These are phyloP conservation scores for Globisporangium heterothallicum DNA, from an alignment of 352 stramenopile genomes.

Conservation along the genomic window DNA sequence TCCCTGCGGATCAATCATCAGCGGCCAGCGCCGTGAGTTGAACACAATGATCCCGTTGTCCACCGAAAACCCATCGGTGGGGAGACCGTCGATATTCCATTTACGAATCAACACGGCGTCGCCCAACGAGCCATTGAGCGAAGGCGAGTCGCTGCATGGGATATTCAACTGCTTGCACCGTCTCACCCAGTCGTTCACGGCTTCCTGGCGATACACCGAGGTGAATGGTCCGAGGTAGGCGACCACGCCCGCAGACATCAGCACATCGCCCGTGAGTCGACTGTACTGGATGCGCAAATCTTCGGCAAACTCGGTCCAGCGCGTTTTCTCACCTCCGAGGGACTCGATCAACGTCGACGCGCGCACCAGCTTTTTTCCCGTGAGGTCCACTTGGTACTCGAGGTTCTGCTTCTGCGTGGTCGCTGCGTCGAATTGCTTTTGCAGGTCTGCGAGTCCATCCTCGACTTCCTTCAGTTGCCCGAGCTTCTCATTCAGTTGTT, in stretches of 20 bases:
- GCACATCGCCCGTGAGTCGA: slow-evolving; percentile 88
- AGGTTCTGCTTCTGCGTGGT: slow-evolving; percentile 91
- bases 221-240: slow-evolving; percentile 94
- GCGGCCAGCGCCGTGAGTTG: slow-evolving; percentile 90
- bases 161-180: slow-evolving; percentile 76
- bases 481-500: slow-evolving; percentile 88
- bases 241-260: slow-evolving; percentile 89
- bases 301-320: slow-evolving; percentile 88
- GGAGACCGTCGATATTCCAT: slow-evolving; percentile 94
- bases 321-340: slow-evolving; percentile 89
- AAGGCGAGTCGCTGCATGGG: slow-evolving; percentile 82
- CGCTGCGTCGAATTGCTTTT: slow-evolving; percentile 84
- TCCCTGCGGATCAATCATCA: slow-evolving; percentile 94
- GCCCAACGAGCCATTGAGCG: slow-evolving; percentile 82
- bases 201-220: slow-evolving; percentile 77
- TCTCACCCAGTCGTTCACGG: slow-evolving; percentile 71
- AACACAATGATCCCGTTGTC: slow-evolving; percentile 95
- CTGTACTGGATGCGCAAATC: slow-evolving; percentile 83
- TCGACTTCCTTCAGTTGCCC: slow-evolving; percentile 89
- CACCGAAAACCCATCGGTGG: slow-evolving; percentile 90
- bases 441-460: slow-evolving; percentile 81
- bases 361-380: slow-evolving; percentile 90
- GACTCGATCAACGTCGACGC: slow-evolving; percentile 92
- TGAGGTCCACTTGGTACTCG: slow-evolving; percentile 90
- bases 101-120: slow-evolving; percentile 90